Conservation (phyloP, 306 rosid species). For the Lathyrus oleraceus region DNA sequence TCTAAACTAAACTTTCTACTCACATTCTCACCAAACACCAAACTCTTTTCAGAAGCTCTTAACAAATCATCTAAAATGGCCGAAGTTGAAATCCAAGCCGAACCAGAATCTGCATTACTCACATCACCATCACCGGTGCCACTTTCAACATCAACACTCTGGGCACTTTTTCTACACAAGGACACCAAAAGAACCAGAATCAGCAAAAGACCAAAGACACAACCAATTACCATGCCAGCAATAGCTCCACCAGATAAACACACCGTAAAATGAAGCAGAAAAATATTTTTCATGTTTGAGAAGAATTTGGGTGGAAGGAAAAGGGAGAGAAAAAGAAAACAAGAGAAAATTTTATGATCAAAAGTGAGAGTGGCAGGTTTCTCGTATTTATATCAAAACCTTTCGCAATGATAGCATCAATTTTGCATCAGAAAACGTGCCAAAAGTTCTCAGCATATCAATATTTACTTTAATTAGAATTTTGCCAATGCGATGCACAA, state of each 20-base stretch:
- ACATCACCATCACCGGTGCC: not conserved
- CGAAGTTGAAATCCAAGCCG: constrained; percentile 15
- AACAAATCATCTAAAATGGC: constrained; percentile 24
- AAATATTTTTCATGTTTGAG: no score
- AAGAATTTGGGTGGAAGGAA: no score
- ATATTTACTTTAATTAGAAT: no score
- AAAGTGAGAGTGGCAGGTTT: no score
- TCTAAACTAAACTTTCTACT: constrained; percentile 71
- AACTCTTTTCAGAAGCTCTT: constrained; percentile 28
- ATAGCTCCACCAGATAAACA: constrained; percentile 64
- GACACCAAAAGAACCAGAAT: constrained; percentile 51
- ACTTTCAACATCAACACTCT: constrained; percentile 34
- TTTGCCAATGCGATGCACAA: no score
- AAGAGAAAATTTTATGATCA: no score
- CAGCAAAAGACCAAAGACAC: constrained; percentile 42
- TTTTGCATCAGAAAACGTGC: no score
- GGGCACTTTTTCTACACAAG: constrained; percentile 42
- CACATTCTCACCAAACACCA: constrained; percentile 68
- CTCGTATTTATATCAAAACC: no score
- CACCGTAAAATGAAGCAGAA: no score
- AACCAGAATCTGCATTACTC: constrained; percentile 24
- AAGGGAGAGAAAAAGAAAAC: no score
- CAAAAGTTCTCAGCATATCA: no score
- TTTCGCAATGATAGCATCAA: no score
- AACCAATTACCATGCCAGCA: constrained; percentile 81